Evolutionary conservation across 78 protist genomes (phyloP), one percentile per base, ranked within the genome.

Genomic region (Chrysochromulina tobinii): DNA sequence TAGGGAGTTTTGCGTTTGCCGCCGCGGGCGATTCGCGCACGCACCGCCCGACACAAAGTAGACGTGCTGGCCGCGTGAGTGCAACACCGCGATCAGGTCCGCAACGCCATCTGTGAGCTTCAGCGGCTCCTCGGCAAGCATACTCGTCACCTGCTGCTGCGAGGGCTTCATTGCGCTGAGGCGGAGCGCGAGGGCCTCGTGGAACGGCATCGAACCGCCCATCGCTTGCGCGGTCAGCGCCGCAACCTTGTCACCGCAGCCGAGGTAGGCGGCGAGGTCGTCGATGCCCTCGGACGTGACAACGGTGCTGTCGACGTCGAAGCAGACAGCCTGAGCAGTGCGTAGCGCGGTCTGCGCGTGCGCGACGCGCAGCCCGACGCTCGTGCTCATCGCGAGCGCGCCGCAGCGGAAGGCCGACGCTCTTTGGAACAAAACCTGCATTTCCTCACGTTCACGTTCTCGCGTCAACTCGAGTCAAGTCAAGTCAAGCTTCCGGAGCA

Each of bases 221-320:
- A 93, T 93, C 5, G 95, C 95, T 73, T 14, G 8, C 15, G 67
- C 61, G 14, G 95, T 93, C 88, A 92, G 90, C 59, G 75, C 95
- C 11, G 95, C 93, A 20, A 93, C 95, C 57, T 0, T 90, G 50
- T 93, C 91, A 55, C 92, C 92, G n/a, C 7, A 84, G 1, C 95
- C 95, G 50, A 50, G 38, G 27, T 2, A 51, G 55, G 72, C 95
- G 0, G 95, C 95, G 27, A 93, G 75, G 69, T 50, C 93, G 54
- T 93, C 95, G 38, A 93, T 93, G 38, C 95, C 95, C 88, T 93
- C 95, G 21, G 90, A 86, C 69, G 2, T 15, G 66, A 87, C 5
- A 1, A 87, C 93, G 11, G 95, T 93, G 57, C 75, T 50, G 81
- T 93, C 95, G 20, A 93, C 95, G 88, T 93, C 95, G 85, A 93